A percentile compares a stretch with the other conserved stretches of the same genome.
These are phyloP conservation scores for Grifola frondosa DNA, from an alignment of 1,284 basidiomycete species.

Conservation along the genomic window DNA sequence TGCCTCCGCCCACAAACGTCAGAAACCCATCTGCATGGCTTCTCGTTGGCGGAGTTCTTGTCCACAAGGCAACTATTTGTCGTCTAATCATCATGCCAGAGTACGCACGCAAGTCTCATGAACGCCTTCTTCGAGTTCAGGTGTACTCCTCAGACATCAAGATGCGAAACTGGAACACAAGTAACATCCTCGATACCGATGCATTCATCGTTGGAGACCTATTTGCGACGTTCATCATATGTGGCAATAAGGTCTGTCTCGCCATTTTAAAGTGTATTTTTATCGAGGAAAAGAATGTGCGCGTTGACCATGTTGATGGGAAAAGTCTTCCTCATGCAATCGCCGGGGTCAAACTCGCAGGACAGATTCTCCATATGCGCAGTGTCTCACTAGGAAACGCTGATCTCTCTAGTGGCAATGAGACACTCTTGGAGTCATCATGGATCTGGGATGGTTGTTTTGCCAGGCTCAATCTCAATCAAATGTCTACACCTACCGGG, in stretches of 20 bases:
- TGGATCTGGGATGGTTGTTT: slow-evolving; percentile 4
- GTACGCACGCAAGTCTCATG: slow-evolving; percentile 13
- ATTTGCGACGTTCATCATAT: slow-evolving; percentile 6
- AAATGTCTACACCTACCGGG: neutral
- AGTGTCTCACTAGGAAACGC: neutral
- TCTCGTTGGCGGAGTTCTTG: neutral
- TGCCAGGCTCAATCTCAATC: neutral
- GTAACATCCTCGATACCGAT: slow-evolving; percentile 1
- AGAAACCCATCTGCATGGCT: neutral
- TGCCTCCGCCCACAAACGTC: neutral
- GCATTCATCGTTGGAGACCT: slow-evolving; percentile 10
- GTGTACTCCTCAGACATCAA: slow-evolving; percentile 7
- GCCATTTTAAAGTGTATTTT: slow-evolving; percentile 9
- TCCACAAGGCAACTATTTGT: slow-evolving; percentile 14
- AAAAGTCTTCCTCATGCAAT: slow-evolving; percentile 1
- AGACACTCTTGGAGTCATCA: too few relatives aligned
- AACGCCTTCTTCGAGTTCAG: slow-evolving; percentile 13
- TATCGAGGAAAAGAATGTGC: slow-evolving; percentile 8
- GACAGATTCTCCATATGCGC: slow-evolving; percentile 8
- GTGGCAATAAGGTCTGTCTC: slow-evolving; percentile 3
- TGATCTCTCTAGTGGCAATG: too few relatives aligned
- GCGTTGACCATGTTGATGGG: neutral
- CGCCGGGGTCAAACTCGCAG: slow-evolving; percentile 8
- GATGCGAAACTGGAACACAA: neutral
- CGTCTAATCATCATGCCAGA: slow-evolving; percentile 11